These are phyloP conservation scores for Chamaecrista fasciculata DNA, from an alignment of 306 rosid genomes.

Conservation along the genomic window DNA sequence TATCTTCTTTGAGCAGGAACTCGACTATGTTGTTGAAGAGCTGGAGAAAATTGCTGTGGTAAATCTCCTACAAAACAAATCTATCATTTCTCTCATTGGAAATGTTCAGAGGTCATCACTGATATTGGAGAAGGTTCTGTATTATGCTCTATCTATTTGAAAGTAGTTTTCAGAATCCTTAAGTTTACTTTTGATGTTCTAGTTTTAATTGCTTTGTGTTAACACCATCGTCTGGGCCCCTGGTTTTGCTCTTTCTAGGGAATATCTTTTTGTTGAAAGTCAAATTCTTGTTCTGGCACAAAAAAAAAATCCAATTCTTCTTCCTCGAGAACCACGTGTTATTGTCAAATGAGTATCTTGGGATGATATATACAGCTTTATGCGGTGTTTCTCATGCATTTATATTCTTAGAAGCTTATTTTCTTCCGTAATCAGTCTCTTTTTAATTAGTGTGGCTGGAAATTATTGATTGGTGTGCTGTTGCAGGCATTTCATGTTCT, in stretches of 20 bases:
- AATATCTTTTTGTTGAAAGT: constrained; percentile 16
- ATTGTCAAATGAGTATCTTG: background rate
- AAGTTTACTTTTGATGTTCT: constrained; percentile 2
- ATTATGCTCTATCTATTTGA: constrained; percentile 14
- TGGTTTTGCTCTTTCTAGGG: background rate
- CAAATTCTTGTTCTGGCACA: no score
- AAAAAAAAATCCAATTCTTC: no score
- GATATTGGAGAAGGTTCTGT: constrained; percentile 83
- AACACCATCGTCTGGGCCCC: constrained; percentile 4
- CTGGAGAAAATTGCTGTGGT: constrained; percentile 92
- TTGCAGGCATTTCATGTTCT: constrained; percentile 82
- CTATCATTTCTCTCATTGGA: constrained; percentile 95
- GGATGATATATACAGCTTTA: constrained; percentile 22
- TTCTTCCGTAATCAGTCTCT: constrained; percentile 22
- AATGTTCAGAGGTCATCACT: constrained; percentile 88
- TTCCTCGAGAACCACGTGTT: no score
- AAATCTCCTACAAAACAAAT: constrained; percentile 82
- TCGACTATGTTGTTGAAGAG: constrained; percentile 88
- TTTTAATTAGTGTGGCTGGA: constrained; percentile 10
- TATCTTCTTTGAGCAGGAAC: constrained; percentile 64
- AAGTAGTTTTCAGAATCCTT: background rate
- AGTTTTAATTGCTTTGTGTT: constrained; percentile 13
- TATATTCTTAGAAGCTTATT: constrained; percentile 12
- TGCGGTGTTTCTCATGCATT: constrained; percentile 13
- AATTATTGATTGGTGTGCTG: constrained; percentile 15